These are phyloP conservation scores for Cyclostephanos tholiformis DNA, from an alignment of 108 stramenopile genomes.

Conservation along the genomic window DNA sequence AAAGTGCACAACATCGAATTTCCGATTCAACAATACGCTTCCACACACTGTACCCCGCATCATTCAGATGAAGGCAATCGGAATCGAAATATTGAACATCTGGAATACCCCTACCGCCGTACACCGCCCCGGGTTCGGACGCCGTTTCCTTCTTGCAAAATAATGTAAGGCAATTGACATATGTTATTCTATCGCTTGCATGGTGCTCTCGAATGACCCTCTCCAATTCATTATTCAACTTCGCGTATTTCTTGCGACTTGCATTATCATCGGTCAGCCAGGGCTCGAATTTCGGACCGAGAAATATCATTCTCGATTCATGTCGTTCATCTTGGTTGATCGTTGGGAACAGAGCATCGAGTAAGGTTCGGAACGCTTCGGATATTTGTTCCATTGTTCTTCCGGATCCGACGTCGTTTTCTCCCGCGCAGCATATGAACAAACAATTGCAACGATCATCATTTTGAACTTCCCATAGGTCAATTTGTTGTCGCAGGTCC, in stretches of 20 bases:
- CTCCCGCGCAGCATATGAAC: slow-evolving; percentile 79
- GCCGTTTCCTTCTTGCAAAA: slow-evolving; percentile 65
- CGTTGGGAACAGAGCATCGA: slow-evolving; percentile 34
- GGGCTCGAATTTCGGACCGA: slow-evolving; percentile 87
- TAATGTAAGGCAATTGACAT: slow-evolving; percentile 69
- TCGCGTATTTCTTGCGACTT: slow-evolving; percentile 63
- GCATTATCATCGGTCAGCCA: slow-evolving; percentile 64
- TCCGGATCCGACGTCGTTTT: slow-evolving; percentile 72
- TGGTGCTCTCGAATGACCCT: slow-evolving; percentile 45
- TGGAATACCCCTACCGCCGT: slow-evolving; percentile 63
- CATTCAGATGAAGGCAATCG: slow-evolving; percentile 73
- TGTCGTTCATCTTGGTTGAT: slow-evolving; percentile 12
- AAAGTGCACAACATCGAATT: neutral
- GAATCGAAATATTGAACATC: slow-evolving; percentile 58
- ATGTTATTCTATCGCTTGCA: slow-evolving; percentile 38
- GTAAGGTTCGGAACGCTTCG: slow-evolving; percentile 34
- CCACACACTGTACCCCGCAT: slow-evolving; percentile 72
- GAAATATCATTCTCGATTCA: slow-evolving; percentile 53
- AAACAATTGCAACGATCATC: slow-evolving; percentile 19
- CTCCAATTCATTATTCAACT: slow-evolving; percentile 60
- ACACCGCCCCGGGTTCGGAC: slow-evolving; percentile 54
- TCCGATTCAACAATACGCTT: slow-evolving; percentile 38
- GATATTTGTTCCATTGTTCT: slow-evolving; percentile 50
- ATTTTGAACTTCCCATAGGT: slow-evolving; percentile 3
- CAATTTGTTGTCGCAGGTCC: slow-evolving; percentile 20